These are phyloP conservation scores for Laetiporus sulphureus DNA, from an alignment of 1,284 basidiomycete genomes.

Conservation along the genomic window DNA sequence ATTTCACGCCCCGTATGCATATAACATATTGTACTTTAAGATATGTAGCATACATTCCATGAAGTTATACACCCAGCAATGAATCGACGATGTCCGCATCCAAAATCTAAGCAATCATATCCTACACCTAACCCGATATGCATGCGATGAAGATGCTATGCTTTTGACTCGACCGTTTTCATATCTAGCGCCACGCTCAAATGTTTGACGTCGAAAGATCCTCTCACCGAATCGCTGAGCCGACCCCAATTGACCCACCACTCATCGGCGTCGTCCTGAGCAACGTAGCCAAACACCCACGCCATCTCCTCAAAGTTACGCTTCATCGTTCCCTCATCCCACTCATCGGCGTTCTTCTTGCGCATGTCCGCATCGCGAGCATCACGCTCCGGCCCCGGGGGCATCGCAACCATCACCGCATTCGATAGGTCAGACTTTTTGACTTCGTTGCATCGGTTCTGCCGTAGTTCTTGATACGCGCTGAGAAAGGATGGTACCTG, in stretches of 20 bases:
- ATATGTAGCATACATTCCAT: too few species aligned
- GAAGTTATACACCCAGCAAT: too few species aligned
- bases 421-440: slow-evolving; percentile 31
- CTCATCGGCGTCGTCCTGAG: slow-evolving; percentile 28
- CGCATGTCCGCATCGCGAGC: slow-evolving; percentile 33
- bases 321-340: slow-evolving; percentile 21
- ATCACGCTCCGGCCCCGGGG: slow-evolving; percentile 33
- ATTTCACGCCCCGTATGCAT: too few species aligned
- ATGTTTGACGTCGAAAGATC: not conserved
- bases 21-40: too few species aligned
- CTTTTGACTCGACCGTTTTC: slow-evolving; percentile 1
- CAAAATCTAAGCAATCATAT: too few species aligned
- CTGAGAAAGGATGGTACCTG: slow-evolving; percentile 37
- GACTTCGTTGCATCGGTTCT: slow-evolving; percentile 31
- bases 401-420: slow-evolving; percentile 29
- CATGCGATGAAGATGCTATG: too few species aligned
- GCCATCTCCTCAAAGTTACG: slow-evolving; percentile 22
- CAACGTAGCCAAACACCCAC: slow-evolving; percentile 26
- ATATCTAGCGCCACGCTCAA: slow-evolving; percentile 4
- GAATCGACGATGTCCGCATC: too few species aligned
- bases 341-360: slow-evolving; percentile 13
- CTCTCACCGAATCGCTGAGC: slow-evolving; percentile 8
- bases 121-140: too few species aligned
- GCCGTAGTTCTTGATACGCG: slow-evolving; percentile 40
- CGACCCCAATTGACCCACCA: slow-evolving; percentile 33